Conservation (phyloP, 2,329 filamentous ascomycete species). For the Fusarium sp. region DNA sequence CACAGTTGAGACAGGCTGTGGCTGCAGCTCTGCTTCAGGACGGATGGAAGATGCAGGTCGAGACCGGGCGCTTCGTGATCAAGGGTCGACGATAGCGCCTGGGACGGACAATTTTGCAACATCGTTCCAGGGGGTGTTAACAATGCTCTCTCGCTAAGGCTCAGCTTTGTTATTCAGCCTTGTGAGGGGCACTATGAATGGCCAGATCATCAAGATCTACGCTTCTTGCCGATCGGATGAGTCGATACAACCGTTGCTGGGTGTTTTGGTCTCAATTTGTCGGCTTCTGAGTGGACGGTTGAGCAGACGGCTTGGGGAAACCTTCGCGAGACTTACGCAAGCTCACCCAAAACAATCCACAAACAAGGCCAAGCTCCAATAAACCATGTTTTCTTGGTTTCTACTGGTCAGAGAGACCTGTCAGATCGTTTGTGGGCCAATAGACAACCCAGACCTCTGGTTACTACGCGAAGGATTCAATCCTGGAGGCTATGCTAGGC, state of each 20-base stretch:
- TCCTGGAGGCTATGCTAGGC: conserved; percentile 28
- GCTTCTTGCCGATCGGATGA: not conserved
- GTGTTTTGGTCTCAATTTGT: not conserved
- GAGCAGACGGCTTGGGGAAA: not conserved
- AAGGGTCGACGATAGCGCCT: conserved; percentile 59
- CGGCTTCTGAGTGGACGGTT: not conserved
- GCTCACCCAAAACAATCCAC: conserved; percentile 19
- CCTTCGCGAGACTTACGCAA: conserved; percentile 30
- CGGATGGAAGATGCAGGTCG: conserved; percentile 82
- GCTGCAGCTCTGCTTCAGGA: conserved; percentile 75
- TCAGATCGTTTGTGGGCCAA: conserved; percentile 11
- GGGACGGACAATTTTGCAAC: not conserved
- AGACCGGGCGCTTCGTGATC: conserved; percentile 74
- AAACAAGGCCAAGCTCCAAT: conserved; percentile 20
- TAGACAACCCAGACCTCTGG: conserved; percentile 14
- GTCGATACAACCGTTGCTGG: not conserved
- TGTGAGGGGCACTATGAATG: not conserved
- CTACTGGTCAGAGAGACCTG: not conserved
- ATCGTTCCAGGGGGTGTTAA: not conserved
- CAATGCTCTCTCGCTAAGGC: not conserved
- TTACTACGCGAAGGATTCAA: conserved; percentile 16
- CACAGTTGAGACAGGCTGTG: conserved; percentile 81
- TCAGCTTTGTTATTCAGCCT: not conserved
- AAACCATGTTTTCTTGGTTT: not conserved
- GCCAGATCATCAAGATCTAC: not conserved